Evolutionary conservation across 441 rosid genomes (phyloP).

Genomic region (Flueggea neowawraea): DNA sequence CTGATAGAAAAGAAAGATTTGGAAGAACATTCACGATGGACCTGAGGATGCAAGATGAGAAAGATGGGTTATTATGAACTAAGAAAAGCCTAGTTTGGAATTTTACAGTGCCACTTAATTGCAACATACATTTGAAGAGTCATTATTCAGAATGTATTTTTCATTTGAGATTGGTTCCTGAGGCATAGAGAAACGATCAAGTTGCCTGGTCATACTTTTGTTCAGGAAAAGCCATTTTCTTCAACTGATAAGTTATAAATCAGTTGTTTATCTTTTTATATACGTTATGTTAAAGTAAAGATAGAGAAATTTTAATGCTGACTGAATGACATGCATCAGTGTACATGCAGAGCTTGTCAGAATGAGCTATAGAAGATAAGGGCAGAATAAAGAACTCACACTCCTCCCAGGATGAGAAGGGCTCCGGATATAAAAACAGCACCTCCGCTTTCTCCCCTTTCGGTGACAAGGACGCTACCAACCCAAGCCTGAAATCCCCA

Average conservation of each 20-base stretch:
- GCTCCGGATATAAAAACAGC: conserved; percentile 29
- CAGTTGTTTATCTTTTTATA: too few relatives aligned
- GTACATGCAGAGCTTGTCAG: not conserved
- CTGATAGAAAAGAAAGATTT: conserved; percentile 31
- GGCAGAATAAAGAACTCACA: conserved; percentile 26
- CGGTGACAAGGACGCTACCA: conserved; percentile 35
- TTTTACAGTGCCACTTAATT: too few relatives aligned
- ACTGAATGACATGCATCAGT: not conserved
- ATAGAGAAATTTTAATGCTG: too few relatives aligned
- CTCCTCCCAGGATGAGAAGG: conserved; percentile 33
- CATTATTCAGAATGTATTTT: too few relatives aligned
- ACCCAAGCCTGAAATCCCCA: conserved; percentile 49
- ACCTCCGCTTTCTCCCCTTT: conserved; percentile 39
- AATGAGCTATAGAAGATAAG: not conserved
- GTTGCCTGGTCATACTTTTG: too few relatives aligned
- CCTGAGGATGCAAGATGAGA: conserved; percentile 16
- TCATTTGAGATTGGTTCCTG: too few relatives aligned
- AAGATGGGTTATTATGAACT: not conserved
- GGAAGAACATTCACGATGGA: conserved; percentile 33
- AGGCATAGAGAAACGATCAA: too few relatives aligned
- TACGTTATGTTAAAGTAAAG: too few relatives aligned
- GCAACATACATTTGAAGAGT: too few relatives aligned
- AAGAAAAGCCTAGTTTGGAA: too few relatives aligned
- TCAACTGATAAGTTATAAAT: too few relatives aligned
- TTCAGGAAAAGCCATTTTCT: too few relatives aligned